Conservation (phyloP, 2,329 filamentous ascomycete genomes). For the Aspergillus phoenicis region DNA sequence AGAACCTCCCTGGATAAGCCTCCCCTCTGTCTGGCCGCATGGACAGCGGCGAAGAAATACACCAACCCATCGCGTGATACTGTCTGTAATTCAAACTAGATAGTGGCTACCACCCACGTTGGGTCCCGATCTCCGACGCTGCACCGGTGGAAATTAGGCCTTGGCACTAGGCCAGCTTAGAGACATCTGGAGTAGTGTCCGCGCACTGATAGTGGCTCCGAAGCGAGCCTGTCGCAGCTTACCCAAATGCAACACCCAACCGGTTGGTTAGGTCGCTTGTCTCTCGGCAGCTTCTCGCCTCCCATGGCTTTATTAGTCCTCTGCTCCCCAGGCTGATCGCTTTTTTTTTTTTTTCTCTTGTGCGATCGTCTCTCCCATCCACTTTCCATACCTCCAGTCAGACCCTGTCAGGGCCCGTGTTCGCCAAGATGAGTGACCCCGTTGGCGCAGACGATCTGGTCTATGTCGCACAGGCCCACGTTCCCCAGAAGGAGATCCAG, state of each 20-base stretch:
- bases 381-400: neutral
- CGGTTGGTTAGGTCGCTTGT: neutral
- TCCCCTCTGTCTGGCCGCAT: neutral
- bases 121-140: neutral
- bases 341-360: neutral
- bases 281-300: neutral
- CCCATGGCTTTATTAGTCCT: neutral
- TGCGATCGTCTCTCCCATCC: neutral
- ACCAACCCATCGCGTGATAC: neutral
- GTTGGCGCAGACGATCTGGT: constrained; percentile 9
- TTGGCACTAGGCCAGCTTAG: neutral
- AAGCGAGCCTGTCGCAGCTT: neutral
- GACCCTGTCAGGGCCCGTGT: neutral
- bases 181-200: neutral
- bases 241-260: neutral
- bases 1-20: constrained; percentile 1
- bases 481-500: constrained; percentile 4
- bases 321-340: neutral
- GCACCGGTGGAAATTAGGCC: neutral
- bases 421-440: constrained; percentile 15
- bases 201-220: neutral
- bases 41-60: neutral
- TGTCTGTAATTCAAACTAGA: neutral
- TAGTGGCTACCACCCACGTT: neutral
- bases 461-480: constrained; percentile 13